phyloP scores from a whole-genome alignment of 805 yeast species.

The Ogataea pini region DNA sequence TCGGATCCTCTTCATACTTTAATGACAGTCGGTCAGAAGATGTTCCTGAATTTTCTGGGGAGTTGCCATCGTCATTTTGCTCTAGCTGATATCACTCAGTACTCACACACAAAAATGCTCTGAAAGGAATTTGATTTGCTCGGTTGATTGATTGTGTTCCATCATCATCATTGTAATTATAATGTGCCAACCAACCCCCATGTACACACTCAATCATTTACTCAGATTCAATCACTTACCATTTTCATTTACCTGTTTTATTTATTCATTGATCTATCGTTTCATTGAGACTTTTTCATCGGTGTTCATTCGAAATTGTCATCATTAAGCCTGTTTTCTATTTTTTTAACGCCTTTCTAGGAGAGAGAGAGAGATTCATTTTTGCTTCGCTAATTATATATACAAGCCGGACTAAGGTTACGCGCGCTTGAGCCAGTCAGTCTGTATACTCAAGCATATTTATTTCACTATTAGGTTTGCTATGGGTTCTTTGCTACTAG shows the following conservation, averaged over 20 bases:
- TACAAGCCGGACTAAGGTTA: neutral
- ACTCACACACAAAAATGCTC: neutral
- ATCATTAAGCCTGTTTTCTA: neutral
- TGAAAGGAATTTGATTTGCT: neutral
- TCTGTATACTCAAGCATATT: neutral
- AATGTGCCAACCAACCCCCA: conserved; percentile 5
- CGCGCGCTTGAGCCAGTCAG: neutral
- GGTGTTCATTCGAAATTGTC: neutral
- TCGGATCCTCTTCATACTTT: conserved; percentile 25
- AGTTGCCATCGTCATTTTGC: conserved; percentile 13
- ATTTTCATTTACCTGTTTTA: neutral
- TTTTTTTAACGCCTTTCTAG: conserved; percentile 2
- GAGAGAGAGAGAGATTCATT: neutral
- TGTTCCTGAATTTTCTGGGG: conserved; percentile 3
- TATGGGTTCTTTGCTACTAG: conserved; percentile 2
- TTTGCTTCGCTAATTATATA: conserved; percentile 4
- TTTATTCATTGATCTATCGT: neutral
- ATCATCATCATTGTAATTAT: conserved; percentile 6
- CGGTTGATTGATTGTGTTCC: neutral
- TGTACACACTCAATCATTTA: neutral
- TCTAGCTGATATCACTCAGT: conserved; percentile 7
- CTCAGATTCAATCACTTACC: conserved; percentile 1
- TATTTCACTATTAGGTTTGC: conserved; percentile 4
- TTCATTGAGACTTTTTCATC: neutral
- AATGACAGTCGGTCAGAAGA: conserved; percentile 6